Evolutionary conservation across 129 eudicot genomes (phyloP).

Genomic region (Flaveria bidentis): DNA sequence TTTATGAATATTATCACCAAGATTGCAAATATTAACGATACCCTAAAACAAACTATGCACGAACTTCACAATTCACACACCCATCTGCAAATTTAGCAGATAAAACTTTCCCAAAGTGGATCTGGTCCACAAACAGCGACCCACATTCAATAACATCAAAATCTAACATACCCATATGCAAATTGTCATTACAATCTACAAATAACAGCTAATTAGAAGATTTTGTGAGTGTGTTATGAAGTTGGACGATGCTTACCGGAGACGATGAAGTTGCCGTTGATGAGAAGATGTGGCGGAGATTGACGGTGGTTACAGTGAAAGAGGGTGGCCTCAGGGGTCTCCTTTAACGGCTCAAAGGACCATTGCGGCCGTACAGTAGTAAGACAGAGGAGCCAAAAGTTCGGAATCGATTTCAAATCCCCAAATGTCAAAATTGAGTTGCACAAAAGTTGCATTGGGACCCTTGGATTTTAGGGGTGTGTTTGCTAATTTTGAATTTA

Average conservation of each 20-base stretch:
- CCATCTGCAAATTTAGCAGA: background rate
- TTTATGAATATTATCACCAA: background rate
- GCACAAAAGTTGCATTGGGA: background rate
- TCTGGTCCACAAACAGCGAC: slow-evolving; percentile 21
- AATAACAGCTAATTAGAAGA: background rate
- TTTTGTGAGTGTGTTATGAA: background rate
- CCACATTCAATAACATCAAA: slow-evolving; percentile 4
- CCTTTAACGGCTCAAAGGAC: slow-evolving; percentile 8
- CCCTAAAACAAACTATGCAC: background rate
- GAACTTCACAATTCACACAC: slow-evolving; percentile 8
- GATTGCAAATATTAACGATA: background rate
- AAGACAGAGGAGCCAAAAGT: slow-evolving; percentile 32
- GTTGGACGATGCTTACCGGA: slow-evolving; percentile 15
- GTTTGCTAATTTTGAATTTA: too few relatives aligned
- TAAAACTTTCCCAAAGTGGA: slow-evolving; percentile 13
- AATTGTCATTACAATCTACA: background rate
- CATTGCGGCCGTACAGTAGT: background rate
- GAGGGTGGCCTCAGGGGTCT: background rate
- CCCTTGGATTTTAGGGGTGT: background rate
- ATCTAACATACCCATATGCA: slow-evolving; percentile 7
- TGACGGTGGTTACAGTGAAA: slow-evolving; percentile 9
- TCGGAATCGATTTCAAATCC: slow-evolving; percentile 21
- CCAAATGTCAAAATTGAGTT: background rate
- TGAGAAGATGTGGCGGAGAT: slow-evolving; percentile 3
- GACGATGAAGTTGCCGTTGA: slow-evolving; percentile 14